These are phyloP conservation scores for Starmerella stigmatis DNA, from an alignment of 805 yeast species.

Conservation along the genomic window DNA sequence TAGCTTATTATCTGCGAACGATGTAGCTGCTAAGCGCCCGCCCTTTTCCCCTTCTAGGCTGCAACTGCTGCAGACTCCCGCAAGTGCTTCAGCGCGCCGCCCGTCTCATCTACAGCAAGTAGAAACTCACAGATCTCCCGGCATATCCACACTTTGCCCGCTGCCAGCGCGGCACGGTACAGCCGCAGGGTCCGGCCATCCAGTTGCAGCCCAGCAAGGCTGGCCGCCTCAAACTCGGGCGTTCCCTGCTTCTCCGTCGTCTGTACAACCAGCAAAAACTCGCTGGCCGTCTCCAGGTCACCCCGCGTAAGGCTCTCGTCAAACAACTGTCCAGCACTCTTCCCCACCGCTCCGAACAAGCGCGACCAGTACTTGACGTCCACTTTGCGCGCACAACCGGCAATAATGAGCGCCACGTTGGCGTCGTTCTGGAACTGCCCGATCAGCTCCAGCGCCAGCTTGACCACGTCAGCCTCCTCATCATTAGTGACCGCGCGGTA, in stretches of 20 bases:
- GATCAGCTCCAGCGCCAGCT: conserved; percentile 26
- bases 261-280: conserved; percentile 34
- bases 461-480: neutral
- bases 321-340: conserved; percentile 28
- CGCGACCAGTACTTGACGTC: conserved; percentile 46
- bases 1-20: too few relatives aligned
- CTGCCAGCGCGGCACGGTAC: conserved; percentile 30
- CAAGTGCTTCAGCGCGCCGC: conserved; percentile 22
- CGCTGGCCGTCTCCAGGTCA: conserved; percentile 35
- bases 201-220: conserved; percentile 8
- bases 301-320: conserved; percentile 30
- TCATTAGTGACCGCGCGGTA: conserved; percentile 26
- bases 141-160: conserved; percentile 31
- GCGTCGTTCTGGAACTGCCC: conserved; percentile 29
- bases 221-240: conserved; percentile 18
- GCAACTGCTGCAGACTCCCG: conserved; percentile 2
- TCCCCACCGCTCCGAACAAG: conserved; percentile 32
- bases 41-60: neutral
- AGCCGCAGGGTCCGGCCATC: conserved; percentile 20
- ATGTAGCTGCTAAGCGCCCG: too few relatives aligned
- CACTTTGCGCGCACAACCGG: conserved; percentile 47
- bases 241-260: conserved; percentile 22
- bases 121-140: conserved; percentile 34
- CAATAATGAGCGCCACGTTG: conserved; percentile 31
- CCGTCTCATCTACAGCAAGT: conserved; percentile 31